Evolutionary conservation across 2,329 filamentous ascomycete species (phyloP), one percentile per base, ranked within the genome.

Genomic region (Endothia cerciana): DNA sequence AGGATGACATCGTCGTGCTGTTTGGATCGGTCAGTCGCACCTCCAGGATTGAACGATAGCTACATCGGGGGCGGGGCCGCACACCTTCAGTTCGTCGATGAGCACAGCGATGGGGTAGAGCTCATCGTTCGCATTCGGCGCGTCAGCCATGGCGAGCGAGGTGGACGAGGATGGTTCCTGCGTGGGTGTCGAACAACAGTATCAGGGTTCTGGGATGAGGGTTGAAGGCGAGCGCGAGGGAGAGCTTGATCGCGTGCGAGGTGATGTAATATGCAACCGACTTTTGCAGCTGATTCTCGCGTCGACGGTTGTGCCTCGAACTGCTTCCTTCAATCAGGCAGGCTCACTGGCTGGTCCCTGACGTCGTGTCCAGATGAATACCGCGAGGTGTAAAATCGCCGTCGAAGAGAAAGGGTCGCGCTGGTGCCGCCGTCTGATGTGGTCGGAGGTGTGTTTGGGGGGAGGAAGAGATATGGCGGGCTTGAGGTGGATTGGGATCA

Each of bases 21-120:
- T 60, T 69, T n/a, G 62, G 56, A 68, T 43, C 62, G 70, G 77
- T 74, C 72, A 75, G 72, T 70, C 70, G 68, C 57, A 63, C 65
- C 65, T 49, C 36, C 51, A 45, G 30, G 30, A 40, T 38, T 43
- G 51, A 30, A 25, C 59, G 45, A 40, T 33, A 66, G 33, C 62
- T 51, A 38, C 17, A 41, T 15, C 7, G 43, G 45, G 33, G 45
- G 19, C 38, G 53, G 55, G 28, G 55, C 40, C 60, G 75, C 80
- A 75, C 87, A 97, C 94, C 92, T 97, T 99, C 77, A 99, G 87
- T 88, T 99, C 95, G 81, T 99, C 95, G 82, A 99, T 99, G 81
- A 99, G 90, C 73, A 99, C 95, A 77, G 96, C 95, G 85, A 99
- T 99, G 79, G 95, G 95, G 82, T 98, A 99, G 76, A 99, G 93